Base-by-base conservation (phyloP, 495 filamentous ascomycete species). In the Amorphotheca resinae region DNA sequence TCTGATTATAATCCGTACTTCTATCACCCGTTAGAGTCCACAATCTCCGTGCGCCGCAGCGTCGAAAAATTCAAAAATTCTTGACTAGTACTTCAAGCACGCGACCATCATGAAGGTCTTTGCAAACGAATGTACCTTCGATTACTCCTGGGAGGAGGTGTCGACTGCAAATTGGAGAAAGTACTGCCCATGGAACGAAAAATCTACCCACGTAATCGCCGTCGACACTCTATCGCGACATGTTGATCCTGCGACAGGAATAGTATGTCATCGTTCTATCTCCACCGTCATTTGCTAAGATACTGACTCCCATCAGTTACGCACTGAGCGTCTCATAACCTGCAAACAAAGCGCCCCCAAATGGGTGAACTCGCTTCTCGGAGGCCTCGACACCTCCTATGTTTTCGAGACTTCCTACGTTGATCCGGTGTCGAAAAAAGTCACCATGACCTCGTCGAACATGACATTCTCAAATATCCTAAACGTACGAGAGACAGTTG, bases 131-230 rank as follows among this genome's bases (percentile, higher is more conserved):
- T 86, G 82, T 62, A 86, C 83, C 16, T 96, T 95, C 66, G 73
- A 95, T 62, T 98, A 98, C 69, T 87, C 87, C 20, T 98, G 91
- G 89, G 82, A 88, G 52, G 93, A 95, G 62, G 93, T 96, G 25
- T 93, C 87, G n/a, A 85, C 86, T n/a, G 86, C 82, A 52, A 98
- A 96, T 72, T 98, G 91, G 91, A 79, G 79, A 38, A 98, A 98
- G 64, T 98, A 98, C 68, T 93, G 84, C 60, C 87, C 88, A 23
- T 95, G 91, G 91, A 98, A 98, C 65, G 77, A 95, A 51, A 87
- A 93, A 62, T 84, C 80, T 1, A 83, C 84, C 21, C 91, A 98
- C 60, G 91, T 98, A 35, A 72, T 93, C 42, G 87, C 84, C 50
- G 93, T 96, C 46, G 91, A 98, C 64, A 96, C 89, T 3, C 59